These are phyloP conservation scores for Talaromyces thailandensis DNA, from an alignment of 495 filamentous ascomycete genomes.

Conservation along the genomic window DNA sequence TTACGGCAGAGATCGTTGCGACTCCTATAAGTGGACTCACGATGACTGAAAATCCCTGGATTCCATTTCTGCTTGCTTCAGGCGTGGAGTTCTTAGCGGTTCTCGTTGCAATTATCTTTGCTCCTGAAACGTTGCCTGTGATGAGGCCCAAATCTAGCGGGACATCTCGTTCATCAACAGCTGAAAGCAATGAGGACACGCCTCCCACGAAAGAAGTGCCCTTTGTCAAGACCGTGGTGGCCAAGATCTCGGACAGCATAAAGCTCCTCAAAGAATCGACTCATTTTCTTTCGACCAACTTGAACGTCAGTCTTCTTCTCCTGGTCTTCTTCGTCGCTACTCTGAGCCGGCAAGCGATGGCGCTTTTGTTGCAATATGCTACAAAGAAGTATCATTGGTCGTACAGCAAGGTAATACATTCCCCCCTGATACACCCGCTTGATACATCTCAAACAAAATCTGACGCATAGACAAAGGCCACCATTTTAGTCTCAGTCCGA, in stretches of 20 bases:
- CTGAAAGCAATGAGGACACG: background rate
- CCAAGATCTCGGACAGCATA: background rate
- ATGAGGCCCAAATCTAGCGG: background rate
- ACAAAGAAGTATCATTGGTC: slow-evolving; percentile 34
- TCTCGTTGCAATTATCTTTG: background rate
- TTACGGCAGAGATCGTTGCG: slow-evolving; percentile 21
- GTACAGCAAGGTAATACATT: slow-evolving; percentile 20
- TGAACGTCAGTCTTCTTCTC: slow-evolving; percentile 20
- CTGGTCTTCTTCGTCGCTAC: slow-evolving; percentile 23
- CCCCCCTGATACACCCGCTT: no score
- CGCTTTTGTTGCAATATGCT: slow-evolving; percentile 26
- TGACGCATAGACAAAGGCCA: slow-evolving; percentile 18
- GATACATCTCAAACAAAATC: background rate
- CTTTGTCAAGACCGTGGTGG: background rate
- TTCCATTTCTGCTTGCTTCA: slow-evolving; percentile 18
- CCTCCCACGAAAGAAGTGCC: background rate
- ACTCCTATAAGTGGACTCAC: slow-evolving; percentile 23
- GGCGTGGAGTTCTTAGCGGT: slow-evolving; percentile 6
- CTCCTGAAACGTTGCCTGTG: background rate
- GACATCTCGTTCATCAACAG: background rate
- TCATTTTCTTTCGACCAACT: slow-evolving; percentile 22
- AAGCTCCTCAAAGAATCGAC: background rate
- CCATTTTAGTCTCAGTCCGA: slow-evolving; percentile 29
- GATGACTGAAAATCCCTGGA: slow-evolving; percentile 19
- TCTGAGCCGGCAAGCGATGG: slow-evolving; percentile 21